Evolutionary conservation across 768 basidiomycete genomes (phyloP).

Genomic region (Lentinula raphanica): DNA sequence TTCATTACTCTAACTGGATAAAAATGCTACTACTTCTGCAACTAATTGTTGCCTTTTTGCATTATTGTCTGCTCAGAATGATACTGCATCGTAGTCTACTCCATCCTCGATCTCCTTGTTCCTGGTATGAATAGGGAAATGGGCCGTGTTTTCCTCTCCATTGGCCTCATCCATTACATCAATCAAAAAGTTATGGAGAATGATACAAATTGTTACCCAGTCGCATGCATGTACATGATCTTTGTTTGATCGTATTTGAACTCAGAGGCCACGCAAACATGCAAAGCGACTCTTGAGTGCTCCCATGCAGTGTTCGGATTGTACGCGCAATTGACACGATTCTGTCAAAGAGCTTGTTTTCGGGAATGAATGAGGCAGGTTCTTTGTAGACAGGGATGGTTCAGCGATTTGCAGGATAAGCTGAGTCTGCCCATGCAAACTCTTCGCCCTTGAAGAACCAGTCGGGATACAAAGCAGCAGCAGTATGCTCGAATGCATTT

Average conservation of each 20-base stretch:
- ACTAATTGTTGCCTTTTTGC: no score
- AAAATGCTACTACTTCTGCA: no score
- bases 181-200: constrained; percentile 27
- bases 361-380: constrained; percentile 19
- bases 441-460: no score
- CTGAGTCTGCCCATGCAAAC: constrained; percentile 17
- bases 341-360: constrained; percentile 24
- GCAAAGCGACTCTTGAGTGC: constrained; percentile 27
- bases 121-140: no score
- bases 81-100: no score
- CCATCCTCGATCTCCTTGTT: no score
- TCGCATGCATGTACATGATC: constrained; percentile 21
- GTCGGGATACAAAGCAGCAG: constrained; percentile 23
- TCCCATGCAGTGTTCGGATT: no score
- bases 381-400: constrained; percentile 26
- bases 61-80: no score
- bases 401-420: constrained; percentile 21
- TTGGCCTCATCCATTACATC: constrained; percentile 22
- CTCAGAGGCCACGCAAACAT: constrained; percentile 18
- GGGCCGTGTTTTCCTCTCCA: no score
- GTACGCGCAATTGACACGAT: constrained; percentile 23
- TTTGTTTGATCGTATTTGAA: constrained; percentile 21
- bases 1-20: no score
- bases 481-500: no score
- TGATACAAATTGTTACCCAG: no score